phyloP scores from a whole-genome alignment of 176 grass and related monocot species.

The Oryza punctata region DNA sequence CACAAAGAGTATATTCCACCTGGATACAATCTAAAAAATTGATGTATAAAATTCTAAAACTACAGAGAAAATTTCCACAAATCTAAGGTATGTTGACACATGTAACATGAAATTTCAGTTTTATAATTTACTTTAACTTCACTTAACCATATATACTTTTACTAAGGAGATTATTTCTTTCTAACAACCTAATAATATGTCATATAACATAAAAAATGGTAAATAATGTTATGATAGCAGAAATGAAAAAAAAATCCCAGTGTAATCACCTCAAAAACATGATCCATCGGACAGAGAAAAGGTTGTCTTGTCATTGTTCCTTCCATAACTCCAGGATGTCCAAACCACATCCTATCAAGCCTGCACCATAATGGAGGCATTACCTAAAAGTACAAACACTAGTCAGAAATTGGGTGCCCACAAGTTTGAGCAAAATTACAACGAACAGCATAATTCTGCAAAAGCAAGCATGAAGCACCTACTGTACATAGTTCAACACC shows the following conservation, averaged over 20 bases:
- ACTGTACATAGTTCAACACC: not conserved
- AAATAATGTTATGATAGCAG: not conserved
- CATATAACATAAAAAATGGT: slow-evolving; percentile 11
- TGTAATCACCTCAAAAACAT: slow-evolving; percentile 88
- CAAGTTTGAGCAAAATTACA: slow-evolving; percentile 16
- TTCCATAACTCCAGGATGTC: slow-evolving; percentile 90
- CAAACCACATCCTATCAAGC: slow-evolving; percentile 97
- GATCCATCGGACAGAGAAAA: slow-evolving; percentile 99
- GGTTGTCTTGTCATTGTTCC: slow-evolving; percentile 91
- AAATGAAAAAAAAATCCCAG: not conserved
- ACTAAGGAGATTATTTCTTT: not conserved
- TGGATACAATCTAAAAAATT: not conserved
- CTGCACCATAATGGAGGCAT: slow-evolving; percentile 99
- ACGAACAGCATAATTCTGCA: not conserved
- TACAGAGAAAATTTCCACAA: not conserved
- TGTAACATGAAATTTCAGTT: slow-evolving; percentile 8
- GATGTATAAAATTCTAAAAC: not conserved
- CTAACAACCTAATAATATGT: not conserved
- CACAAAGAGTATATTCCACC: not conserved
- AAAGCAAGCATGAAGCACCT: slow-evolving; percentile 11
- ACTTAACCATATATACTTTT: not conserved
- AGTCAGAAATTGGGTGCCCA: slow-evolving; percentile 39
- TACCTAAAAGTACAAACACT: slow-evolving; percentile 69
- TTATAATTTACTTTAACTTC: slow-evolving; percentile 2
- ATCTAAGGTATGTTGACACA: not conserved